These are phyloP conservation scores for Suhomyces terraborum DNA, from an alignment of 1,139 yeast species.

Conservation along the genomic window DNA sequence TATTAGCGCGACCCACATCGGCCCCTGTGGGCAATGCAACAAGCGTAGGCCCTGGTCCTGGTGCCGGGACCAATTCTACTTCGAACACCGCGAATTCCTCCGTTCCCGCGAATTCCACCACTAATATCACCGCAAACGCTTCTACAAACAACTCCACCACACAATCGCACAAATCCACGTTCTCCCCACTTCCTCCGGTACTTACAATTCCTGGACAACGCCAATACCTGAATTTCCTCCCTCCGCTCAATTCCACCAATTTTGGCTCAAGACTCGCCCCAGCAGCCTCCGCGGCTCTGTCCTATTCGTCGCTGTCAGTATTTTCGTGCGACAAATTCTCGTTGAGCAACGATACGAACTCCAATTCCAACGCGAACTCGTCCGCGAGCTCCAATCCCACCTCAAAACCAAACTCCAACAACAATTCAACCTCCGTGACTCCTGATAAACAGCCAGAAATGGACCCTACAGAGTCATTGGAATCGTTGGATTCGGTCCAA, in stretches of 20 bases:
- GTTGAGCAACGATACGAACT: neutral
- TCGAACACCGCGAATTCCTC: neutral
- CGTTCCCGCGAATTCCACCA: neutral
- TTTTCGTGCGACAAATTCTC: conserved; percentile 4
- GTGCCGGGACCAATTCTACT: too few species aligned
- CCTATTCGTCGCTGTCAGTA: neutral
- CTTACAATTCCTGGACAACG: conserved; percentile 5
- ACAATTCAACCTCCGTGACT: neutral
- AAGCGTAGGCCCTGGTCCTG: too few species aligned
- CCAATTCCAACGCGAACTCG: conserved; percentile 1
- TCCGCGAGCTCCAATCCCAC: conserved; percentile 1
- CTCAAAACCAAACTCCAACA: neutral
- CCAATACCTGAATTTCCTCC: conserved; percentile 11
- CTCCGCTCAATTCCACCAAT: conserved; percentile 12
- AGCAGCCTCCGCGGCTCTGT: conserved; percentile 1
- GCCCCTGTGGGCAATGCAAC: too few species aligned
- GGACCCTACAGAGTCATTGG: conserved; percentile 4
- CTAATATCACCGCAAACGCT: neutral
- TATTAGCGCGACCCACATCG: neutral
- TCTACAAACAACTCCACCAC: neutral
- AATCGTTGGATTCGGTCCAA: neutral
- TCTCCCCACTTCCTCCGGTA: conserved; percentile 6
- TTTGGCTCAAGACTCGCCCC: conserved; percentile 1
- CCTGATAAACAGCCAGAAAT: conserved; percentile 4
- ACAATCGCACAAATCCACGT: neutral